Percentiles rank a stretch among this genome's conserved stretches.
These are phyloP conservation scores for Amanita thiersii DNA, from an alignment of 768 basidiomycete genomes.

Conservation along the genomic window DNA sequence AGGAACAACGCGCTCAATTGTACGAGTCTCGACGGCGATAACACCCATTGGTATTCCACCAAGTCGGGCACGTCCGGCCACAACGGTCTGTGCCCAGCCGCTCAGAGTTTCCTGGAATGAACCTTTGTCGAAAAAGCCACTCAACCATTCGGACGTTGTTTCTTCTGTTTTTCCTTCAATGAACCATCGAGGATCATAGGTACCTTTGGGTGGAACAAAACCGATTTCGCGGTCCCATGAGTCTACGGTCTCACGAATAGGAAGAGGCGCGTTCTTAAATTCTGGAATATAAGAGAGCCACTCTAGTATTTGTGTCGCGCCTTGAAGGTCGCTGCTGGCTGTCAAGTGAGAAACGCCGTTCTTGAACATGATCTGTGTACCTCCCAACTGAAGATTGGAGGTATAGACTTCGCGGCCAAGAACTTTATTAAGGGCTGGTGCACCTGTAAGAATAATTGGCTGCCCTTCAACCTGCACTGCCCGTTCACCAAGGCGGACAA, in stretches of 20 bases:
- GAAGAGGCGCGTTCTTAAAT: conserved; percentile 69
- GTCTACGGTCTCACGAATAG: conserved; percentile 67
- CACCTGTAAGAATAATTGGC: conserved; percentile 97
- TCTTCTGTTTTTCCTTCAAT: conserved; percentile 93
- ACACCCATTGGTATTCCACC: conserved; percentile 97
- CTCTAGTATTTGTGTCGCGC: conserved; percentile 86
- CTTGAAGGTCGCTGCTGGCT: conserved; percentile 91
- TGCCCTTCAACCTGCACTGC: conserved; percentile 99
- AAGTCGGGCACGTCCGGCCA: conserved; percentile 91
- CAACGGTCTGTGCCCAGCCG: conserved; percentile 99
- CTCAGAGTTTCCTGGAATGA: conserved; percentile 99
- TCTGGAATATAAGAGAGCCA: conserved; percentile 95
- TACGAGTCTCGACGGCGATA: conserved; percentile 96
- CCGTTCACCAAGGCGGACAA: conserved; percentile 94
- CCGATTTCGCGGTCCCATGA: conserved; percentile 89
- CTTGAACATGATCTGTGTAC: conserved; percentile 99
- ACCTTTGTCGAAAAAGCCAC: conserved; percentile 94
- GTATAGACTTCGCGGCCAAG: conserved; percentile 98
- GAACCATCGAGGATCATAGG: conserved; percentile 97
- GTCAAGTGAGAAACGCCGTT: conserved; percentile 98
- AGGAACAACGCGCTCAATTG: conserved; percentile 92
- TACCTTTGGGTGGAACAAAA: conserved; percentile 86
- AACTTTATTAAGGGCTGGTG: conserved; percentile 95
- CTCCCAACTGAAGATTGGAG: conserved; percentile 95
- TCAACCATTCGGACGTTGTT: conserved; percentile 60